These are phyloP conservation scores for Nemania sp. DNA, from an alignment of 2,329 filamentous ascomycete genomes.

Conservation along the genomic window DNA sequence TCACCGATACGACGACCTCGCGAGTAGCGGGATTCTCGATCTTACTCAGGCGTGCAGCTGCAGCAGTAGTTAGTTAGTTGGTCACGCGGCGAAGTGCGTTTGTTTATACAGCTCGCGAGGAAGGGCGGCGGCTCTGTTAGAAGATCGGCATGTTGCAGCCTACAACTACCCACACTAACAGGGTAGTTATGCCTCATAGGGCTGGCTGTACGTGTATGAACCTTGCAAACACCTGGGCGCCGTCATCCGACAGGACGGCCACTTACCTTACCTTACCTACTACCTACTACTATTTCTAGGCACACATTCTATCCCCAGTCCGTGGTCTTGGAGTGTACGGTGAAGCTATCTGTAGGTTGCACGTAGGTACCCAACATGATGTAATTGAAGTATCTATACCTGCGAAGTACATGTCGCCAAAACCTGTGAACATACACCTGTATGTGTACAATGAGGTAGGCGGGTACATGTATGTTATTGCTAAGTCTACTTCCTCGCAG, in stretches of 20 bases:
- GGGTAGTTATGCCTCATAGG: background rate
- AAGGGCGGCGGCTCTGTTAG: background rate
- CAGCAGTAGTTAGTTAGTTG: conserved; percentile 1
- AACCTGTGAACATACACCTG: no score
- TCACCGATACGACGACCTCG: conserved; percentile 19
- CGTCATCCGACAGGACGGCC: no score
- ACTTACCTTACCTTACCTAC: background rate
- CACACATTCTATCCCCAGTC: background rate
- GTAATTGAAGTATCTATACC: no score
- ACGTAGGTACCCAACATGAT: background rate
- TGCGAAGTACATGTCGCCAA: no score
- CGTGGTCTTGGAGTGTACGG: background rate
- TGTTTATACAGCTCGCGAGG: background rate
- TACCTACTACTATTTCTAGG: background rate
- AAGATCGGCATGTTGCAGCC: background rate
- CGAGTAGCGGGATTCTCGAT: conserved; percentile 16
- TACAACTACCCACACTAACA: no score
- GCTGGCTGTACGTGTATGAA: no score
- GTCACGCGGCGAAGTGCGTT: conserved; percentile 5
- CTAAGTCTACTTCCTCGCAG: no score
- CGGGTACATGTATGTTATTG: no score
- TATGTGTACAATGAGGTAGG: no score
- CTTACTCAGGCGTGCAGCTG: conserved; percentile 33
- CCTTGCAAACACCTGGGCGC: background rate
- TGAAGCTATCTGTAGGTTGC: no score